Evolutionary conservation across 805 yeast genomes (phyloP), one percentile per base, ranked within the genome.

Genomic region (Saccharomycopsis sp.): DNA sequence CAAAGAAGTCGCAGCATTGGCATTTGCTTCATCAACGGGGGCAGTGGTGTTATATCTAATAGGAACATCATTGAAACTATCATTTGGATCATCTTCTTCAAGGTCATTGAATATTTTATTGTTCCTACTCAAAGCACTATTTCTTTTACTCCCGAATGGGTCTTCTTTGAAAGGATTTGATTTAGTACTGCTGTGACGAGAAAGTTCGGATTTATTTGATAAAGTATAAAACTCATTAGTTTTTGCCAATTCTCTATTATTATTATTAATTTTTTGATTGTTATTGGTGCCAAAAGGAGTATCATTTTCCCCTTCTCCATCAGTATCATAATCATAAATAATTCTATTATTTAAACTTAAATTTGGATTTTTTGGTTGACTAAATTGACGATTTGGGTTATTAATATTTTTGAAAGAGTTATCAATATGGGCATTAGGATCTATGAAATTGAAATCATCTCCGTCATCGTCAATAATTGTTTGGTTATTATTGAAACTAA

Each of bases 111-210:
- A 39, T 9, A 33, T 27, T 12, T 21, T 35, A 17, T 27, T 37
- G n/a, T n/a, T n/a, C n/a, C n/a, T n/a, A 14, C 21, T 37, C 13
- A 30, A 20, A 14, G 29, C 31, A 35, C 46, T 45, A 14, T 28
- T 26, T 21, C 47, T 33, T 14, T 39, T 39, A 18, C 33, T 40
- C n/a, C 12, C 21, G 30, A 45, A 45, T 2, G 49, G 49, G 21
- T 45, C 49, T 36, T 45, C 49, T 42, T 45, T 45, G 26, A 45
- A 45, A 14, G 49, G 49, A 23, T 45, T 45, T 5, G 44, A 40
- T 21, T 28, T 31, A 4, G 46, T 42, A 27, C 49, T 45, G n/a
- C 32, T 34, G 12, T 45, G 47, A 25, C 49, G 27, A 0, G 46
- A 42, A 9, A 40, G 10, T n/a, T n/a, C n/a, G n/a, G n/a, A n/a